A percentile compares a stretch with the other conserved stretches of the same genome.
Conservation (phyloP, 352 stramenopile species). For the Globisporangium cystogenes region DNA sequence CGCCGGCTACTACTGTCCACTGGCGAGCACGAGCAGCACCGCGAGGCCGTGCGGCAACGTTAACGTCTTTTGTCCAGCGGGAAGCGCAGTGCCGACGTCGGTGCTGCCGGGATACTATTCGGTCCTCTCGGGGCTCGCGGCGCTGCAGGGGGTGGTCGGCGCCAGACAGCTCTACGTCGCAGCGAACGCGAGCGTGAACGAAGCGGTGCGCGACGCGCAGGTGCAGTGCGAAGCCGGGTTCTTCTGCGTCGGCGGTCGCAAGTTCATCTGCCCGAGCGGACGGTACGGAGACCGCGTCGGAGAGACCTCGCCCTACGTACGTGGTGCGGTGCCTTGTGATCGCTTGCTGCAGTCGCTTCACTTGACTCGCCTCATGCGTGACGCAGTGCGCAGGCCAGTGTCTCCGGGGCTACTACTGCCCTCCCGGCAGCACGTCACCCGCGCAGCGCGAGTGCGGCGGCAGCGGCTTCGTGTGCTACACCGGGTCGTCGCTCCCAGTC, state of each 20-base stretch:
- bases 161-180: conserved; percentile 2
- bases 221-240: conserved; percentile 50
- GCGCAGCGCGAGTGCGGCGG: conserved; percentile 40
- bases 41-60: conserved; percentile 22
- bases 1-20: conserved; percentile 53
- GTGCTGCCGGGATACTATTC: conserved; percentile 68
- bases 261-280: conserved; percentile 54
- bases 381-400: conserved; percentile 54
- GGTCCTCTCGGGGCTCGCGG: conserved; percentile 12
- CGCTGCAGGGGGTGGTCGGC: not conserved
- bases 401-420: conserved; percentile 62
- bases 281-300: conserved; percentile 35
- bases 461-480: conserved; percentile 41
- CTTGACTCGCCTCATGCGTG: not conserved
- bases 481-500: conserved; percentile 29
- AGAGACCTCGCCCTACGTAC: conserved; percentile 30
- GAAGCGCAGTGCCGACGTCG: conserved; percentile 40
- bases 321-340: not conserved
- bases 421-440: conserved; percentile 32
- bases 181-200: conserved; percentile 19
- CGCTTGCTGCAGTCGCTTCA: not conserved
- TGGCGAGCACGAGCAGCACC: conserved; percentile 45
- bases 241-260: conserved; percentile 55
- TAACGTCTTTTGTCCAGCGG: conserved; percentile 56
- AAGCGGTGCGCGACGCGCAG: conserved; percentile 38